Base-by-base conservation (phyloP, 78 protist genomes). In the Polysphondylium violaceum region DNA sequence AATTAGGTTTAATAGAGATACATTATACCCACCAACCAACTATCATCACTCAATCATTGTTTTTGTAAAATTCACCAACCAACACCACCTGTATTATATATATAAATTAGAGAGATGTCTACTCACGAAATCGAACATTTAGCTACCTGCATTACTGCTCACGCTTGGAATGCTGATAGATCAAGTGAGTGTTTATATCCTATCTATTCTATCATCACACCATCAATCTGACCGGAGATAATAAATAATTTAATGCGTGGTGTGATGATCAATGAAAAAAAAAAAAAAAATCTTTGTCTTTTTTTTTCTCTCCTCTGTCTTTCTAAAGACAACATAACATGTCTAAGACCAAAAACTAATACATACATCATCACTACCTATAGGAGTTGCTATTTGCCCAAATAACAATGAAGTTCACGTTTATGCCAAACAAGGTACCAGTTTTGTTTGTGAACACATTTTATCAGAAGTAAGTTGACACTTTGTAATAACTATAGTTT, bases 311-410 rank as follows among this genome's bases (percentile, higher is more conserved):
- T 27, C n/a, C n/a, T n/a, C n/a, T n/a, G n/a, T n/a, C n/a, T n/a
- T n/a, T n/a, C n/a, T n/a, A n/a, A n/a, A n/a, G n/a, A n/a, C n/a
- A n/a, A n/a, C n/a, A n/a, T n/a, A n/a, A n/a, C n/a, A n/a, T n/a
- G n/a, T n/a, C n/a, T n/a, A n/a, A n/a, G n/a, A n/a, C n/a, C n/a
- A n/a, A n/a, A n/a, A n/a, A n/a, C n/a, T 5, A 8, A n/a, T n/a
- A 8, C 60, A 6, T 29, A 0, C 27, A 29, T 50, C 14, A 50
- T n/a, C n/a, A n/a, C n/a, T n/a, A n/a, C n/a, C 35, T 60, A 3
- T 94, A 96, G 94, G 72, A 85, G 64, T 98, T 12, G 98, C 98
- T n/a, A 12, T 96, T 58, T 97, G 97, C 71, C 98, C 99, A 38
- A 97, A 97, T 86, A 76, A 50, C 60, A 77, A 87, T 75, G 83